Conservation (phyloP, 2,329 filamentous ascomycete genomes). For the Ophiostoma montium region DNA sequence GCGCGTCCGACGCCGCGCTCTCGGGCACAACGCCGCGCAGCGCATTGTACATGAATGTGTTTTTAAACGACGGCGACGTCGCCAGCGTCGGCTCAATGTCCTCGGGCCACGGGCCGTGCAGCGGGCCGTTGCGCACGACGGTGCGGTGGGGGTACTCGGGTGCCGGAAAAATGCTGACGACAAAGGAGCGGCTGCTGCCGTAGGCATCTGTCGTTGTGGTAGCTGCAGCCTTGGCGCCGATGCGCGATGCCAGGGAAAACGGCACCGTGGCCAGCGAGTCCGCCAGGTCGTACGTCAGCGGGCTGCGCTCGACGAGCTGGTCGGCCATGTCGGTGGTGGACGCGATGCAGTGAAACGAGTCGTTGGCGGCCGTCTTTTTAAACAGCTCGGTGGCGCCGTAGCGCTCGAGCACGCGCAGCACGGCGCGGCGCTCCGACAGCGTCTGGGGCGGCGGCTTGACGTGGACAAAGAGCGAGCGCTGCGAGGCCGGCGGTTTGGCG, state of each 20-base stretch:
- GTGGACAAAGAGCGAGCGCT: constrained; percentile 29
- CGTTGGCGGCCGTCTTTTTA: constrained; percentile 31
- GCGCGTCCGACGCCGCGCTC: constrained; percentile 23
- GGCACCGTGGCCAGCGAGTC: constrained; percentile 14
- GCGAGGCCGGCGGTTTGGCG: background rate
- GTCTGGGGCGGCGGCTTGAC: constrained; percentile 37
- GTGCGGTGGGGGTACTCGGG: constrained; percentile 26
- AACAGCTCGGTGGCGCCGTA: constrained; percentile 37
- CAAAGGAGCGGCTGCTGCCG: constrained; percentile 19
- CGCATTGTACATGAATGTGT: constrained; percentile 24
- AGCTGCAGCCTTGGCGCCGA: no score
- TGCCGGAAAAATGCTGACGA: constrained; percentile 26
- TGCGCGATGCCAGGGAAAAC: background rate
- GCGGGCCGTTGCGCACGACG: constrained; percentile 22
- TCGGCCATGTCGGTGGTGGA: constrained; percentile 25
- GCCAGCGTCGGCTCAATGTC: background rate
- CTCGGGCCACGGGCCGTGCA: constrained; percentile 30
- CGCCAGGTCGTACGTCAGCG: constrained; percentile 29
- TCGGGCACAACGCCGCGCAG: constrained; percentile 27
- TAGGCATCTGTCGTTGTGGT: constrained; percentile 2
- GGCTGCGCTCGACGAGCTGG: constrained; percentile 29
- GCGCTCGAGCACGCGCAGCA: constrained; percentile 36
- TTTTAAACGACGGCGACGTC: constrained; percentile 11
- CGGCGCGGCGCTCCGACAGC: constrained; percentile 40
- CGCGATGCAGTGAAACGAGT: constrained; percentile 37